A percentile compares a stretch with the other conserved stretches of the same genome.
Conservation (phyloP, 2,329 filamentous ascomycete genomes). For the Fusarium continuum region DNA sequence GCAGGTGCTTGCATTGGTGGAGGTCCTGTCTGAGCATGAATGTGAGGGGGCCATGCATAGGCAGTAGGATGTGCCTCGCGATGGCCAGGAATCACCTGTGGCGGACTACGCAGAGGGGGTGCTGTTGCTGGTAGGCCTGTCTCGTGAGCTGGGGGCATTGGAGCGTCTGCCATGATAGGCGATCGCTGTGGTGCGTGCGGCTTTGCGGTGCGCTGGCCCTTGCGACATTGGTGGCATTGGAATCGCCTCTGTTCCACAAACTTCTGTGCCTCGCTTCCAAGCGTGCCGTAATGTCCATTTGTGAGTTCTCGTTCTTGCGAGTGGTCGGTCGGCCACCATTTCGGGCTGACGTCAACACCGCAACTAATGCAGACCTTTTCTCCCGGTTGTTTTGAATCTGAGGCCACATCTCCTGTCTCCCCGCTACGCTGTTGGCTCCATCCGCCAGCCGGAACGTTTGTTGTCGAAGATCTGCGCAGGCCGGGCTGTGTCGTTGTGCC, state of each 20-base stretch:
- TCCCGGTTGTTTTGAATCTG: conserved; percentile 49
- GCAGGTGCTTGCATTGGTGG: conserved; percentile 38
- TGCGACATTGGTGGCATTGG: conserved; percentile 81
- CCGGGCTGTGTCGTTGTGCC: conserved; percentile 46
- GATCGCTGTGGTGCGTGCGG: conserved; percentile 38
- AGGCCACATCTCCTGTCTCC: conserved; percentile 41
- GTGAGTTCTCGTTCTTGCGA: conserved; percentile 61
- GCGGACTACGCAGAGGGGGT: conserved; percentile 44
- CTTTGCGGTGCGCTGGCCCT: conserved; percentile 58
- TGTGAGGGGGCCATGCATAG: conserved; percentile 42
- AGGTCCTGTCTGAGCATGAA: conserved; percentile 34
- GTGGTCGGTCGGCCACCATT: conserved; percentile 72
- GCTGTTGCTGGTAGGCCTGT: conserved; percentile 29
- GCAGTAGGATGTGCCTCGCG: conserved; percentile 39
- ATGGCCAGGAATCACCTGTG: conserved; percentile 41
- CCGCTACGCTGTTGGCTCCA: conserved; percentile 37
- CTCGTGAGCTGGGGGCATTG: conserved; percentile 27
- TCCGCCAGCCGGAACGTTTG: conserved; percentile 47
- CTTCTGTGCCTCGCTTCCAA: conserved; percentile 66
- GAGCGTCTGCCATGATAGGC: conserved; percentile 33
- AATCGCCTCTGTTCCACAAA: conserved; percentile 69
- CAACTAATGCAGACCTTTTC: conserved; percentile 71
- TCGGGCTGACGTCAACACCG: conserved; percentile 75
- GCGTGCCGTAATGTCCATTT: conserved; percentile 60
- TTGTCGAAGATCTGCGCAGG: conserved; percentile 66